Conservation (phyloP, 176 grass and related monocot genomes). For the barley (Hordeum vulgare) region DNA sequence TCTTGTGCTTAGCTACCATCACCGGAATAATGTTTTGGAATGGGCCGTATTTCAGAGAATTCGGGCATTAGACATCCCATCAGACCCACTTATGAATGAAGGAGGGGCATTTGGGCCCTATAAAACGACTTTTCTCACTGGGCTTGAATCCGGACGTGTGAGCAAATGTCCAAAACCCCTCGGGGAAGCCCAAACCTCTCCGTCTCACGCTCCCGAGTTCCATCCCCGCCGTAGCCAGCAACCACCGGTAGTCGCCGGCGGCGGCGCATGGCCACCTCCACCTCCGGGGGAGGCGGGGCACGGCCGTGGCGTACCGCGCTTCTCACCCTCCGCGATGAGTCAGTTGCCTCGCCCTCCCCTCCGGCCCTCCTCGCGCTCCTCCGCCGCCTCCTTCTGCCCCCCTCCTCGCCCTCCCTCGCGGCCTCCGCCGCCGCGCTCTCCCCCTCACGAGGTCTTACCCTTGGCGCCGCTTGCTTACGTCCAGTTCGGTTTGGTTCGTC, state of each 20-base stretch:
- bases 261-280: constrained; percentile 18
- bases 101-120: no score
- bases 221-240: background rate
- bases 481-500: background rate
- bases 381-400: constrained; percentile 50
- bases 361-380: constrained; percentile 62
- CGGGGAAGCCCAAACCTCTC: background rate
- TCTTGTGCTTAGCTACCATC: no score
- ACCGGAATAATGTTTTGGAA: no score
- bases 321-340: constrained; percentile 90
- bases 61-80: no score
- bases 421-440: constrained; percentile 54
- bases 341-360: constrained; percentile 46
- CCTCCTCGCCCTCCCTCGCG: constrained; percentile 37
- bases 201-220: background rate
- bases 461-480: background rate
- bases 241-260: background rate
- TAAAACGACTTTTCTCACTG: no score
- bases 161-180: background rate
- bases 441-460: constrained; percentile 62
- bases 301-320: constrained; percentile 71
- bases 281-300: constrained; percentile 36
- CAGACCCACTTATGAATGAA: no score
- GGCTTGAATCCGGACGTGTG: no score
- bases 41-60: no score